phyloP scores from a whole-genome alignment of 164 flowering plant genomes.

The Tetrastigma voinierianum region DNA sequence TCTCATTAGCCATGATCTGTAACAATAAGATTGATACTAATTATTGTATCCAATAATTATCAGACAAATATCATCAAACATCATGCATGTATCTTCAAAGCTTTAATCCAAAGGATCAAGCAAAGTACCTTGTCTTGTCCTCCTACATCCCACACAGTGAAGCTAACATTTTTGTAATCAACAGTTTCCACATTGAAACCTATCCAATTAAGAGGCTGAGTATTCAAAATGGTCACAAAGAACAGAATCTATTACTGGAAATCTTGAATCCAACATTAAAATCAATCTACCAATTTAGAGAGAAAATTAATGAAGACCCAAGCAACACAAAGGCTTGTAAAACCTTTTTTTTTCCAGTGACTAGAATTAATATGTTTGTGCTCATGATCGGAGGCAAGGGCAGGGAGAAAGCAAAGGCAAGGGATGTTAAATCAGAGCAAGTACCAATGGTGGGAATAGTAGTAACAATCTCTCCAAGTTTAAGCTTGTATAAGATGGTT shows the following conservation, averaged over 20 bases:
- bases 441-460: slow-evolving; percentile 48
- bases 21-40: neutral
- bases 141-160: slow-evolving; percentile 48
- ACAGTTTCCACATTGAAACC: slow-evolving; percentile 49
- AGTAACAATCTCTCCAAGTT: slow-evolving; percentile 46
- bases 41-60: neutral
- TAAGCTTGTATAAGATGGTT: slow-evolving; percentile 44
- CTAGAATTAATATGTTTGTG: too few relatives aligned
- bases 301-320: too few relatives aligned
- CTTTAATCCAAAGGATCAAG: neutral
- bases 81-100: too few relatives aligned
- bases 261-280: too few relatives aligned
- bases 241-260: too few relatives aligned
- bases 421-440: neutral
- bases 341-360: too few relatives aligned
- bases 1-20: neutral
- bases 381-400: too few relatives aligned
- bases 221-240: too few relatives aligned
- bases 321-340: too few relatives aligned
- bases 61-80: too few relatives aligned
- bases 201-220: slow-evolving; percentile 1
- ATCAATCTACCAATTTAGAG: too few relatives aligned
- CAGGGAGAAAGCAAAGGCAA: too few relatives aligned
- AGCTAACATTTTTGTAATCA: slow-evolving; percentile 39
- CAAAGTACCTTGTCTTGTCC: slow-evolving; percentile 42